These are phyloP conservation scores for Fusarium denticulatum DNA, from an alignment of 2,329 filamentous ascomycete genomes.

Conservation along the genomic window DNA sequence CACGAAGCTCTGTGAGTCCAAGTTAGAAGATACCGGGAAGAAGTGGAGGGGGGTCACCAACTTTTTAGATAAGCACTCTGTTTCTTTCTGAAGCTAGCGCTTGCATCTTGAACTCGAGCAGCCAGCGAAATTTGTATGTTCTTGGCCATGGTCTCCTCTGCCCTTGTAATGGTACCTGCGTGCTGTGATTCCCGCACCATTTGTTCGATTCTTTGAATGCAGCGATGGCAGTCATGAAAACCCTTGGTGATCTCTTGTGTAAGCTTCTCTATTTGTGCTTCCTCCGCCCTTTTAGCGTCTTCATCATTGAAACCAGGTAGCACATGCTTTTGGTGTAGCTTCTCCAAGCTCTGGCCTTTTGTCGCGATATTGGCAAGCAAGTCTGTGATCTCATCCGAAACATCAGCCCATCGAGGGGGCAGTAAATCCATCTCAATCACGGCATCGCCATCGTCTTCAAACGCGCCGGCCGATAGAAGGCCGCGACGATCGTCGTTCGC, in stretches of 20 bases:
- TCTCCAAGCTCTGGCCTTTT: conserved; percentile 86
- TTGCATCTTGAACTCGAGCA: conserved; percentile 87
- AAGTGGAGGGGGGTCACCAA: conserved; percentile 50
- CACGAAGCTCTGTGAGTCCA: conserved; percentile 72
- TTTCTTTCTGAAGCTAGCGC: conserved; percentile 93
- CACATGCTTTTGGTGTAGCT: conserved; percentile 96
- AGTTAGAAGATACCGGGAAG: background rate
- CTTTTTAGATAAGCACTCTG: conserved; percentile 96
- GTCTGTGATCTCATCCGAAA: conserved; percentile 92
- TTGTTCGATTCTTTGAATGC: conserved; percentile 86
- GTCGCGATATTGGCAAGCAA: conserved; percentile 81
- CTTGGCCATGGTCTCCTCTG: conserved; percentile 94
- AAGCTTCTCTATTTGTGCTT: conserved; percentile 87
- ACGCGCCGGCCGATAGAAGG: conserved; percentile 82
- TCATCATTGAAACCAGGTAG: conserved; percentile 97
- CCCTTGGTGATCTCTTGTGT: conserved; percentile 89
- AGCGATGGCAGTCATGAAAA: conserved; percentile 90
- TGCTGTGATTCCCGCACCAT: conserved; percentile 86
- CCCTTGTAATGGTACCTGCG: conserved; percentile 76
- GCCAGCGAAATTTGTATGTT: conserved; percentile 96
- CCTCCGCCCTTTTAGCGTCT: conserved; percentile 85
- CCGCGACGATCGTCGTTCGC: conserved; percentile 71
- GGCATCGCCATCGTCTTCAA: conserved; percentile 87
- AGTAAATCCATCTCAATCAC: conserved; percentile 98
- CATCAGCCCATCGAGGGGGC: conserved; percentile 93